Evolutionary conservation across 768 basidiomycete genomes (phyloP), one percentile per base, ranked within the genome.

Genomic region (Rhizopogon rudus): DNA sequence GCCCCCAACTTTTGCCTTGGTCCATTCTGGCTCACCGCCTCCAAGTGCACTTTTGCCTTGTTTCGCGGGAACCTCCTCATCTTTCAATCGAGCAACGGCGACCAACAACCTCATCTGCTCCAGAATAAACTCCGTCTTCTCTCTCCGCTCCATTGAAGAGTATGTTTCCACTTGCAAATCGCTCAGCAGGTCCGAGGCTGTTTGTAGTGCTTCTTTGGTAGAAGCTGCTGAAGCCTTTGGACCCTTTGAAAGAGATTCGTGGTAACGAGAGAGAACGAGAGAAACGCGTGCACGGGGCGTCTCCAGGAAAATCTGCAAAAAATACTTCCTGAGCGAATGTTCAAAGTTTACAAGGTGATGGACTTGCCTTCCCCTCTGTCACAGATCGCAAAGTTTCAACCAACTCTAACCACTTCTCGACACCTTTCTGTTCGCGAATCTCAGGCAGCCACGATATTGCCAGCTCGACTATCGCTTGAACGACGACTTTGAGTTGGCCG

Each of bases 131-230:
- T 98, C 93, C 4, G 93, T 97, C 79, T 99, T 99, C 72, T 99
- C 97, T 65, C 90, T 76, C 57, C 94, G 86, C 60, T 98, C 93
- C 97, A 99, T 98, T 6, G 92, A 93, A 13, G 95, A 98, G 69
- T 98, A 99, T 1, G 97, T 98, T 73, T 99, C 97, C 40, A 99
- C 95, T 75, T 98, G 95, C 2, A 99, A 83, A 56, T 99, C 97
- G 22, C 88, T 88, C 57, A 98, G 79, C 29, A 98, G 75, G 60
- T 98, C 97, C 0, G 92, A 94, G 6, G 97, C 94, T 0, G 86
- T 88, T 63, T 89, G 84, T 40, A 93, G 73, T 41, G 86, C 82
- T 62, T 91, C 88, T 61, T 88, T 89, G 17, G 67, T 59, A 7
- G 66, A 52, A 0, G 71, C 49, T 28, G 75, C 62, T 20, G 70